Evolutionary conservation across 306 rosid species (phyloP).

Genomic region (Arachis hypogaea): DNA sequence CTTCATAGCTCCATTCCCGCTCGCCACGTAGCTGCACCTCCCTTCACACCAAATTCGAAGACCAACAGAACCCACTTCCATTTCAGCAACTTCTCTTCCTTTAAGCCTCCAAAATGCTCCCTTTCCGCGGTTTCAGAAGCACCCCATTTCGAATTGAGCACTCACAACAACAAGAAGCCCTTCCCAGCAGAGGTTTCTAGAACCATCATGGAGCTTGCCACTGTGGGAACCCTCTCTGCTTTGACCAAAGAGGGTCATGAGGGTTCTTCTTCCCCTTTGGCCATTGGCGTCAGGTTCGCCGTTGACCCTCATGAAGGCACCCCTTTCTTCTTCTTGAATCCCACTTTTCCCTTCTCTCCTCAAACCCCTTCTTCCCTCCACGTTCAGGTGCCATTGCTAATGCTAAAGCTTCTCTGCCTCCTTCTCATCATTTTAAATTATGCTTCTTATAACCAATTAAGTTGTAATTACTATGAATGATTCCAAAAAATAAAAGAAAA

Average conservation of each 20-base stretch:
- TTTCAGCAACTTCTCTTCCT: slow-evolving; percentile 24
- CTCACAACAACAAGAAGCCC: slow-evolving; percentile 54
- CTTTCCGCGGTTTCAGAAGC: slow-evolving; percentile 53
- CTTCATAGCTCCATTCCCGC: slow-evolving; percentile 30
- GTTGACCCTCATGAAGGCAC: slow-evolving; percentile 77
- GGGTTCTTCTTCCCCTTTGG: slow-evolving; percentile 56
- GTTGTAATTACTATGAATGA: too few species aligned
- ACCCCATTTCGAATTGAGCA: slow-evolving; percentile 52
- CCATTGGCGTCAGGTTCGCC: slow-evolving; percentile 73
- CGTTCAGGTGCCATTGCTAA: slow-evolving; percentile 61
- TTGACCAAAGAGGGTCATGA: slow-evolving; percentile 51
- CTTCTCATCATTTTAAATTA: not conserved
- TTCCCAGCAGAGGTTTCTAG: slow-evolving; percentile 85
- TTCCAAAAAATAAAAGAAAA: too few species aligned
- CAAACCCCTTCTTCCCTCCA: slow-evolving; percentile 67
- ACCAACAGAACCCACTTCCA: slow-evolving; percentile 27
- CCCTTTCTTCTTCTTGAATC: slow-evolving; percentile 68
- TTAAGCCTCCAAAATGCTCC: slow-evolving; percentile 53
- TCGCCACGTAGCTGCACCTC: slow-evolving; percentile 38
- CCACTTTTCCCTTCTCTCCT: not conserved
- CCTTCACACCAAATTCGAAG: slow-evolving; percentile 18
- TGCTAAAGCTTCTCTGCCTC: not conserved
- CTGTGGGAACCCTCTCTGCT: slow-evolving; percentile 70
- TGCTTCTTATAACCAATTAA: too few species aligned
- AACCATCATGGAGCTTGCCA: slow-evolving; percentile 80